Evolutionary conservation across 2,329 filamentous ascomycete species (phyloP), one percentile per base, ranked within the genome.

Genomic region (Ceratocystis albifundus): DNA sequence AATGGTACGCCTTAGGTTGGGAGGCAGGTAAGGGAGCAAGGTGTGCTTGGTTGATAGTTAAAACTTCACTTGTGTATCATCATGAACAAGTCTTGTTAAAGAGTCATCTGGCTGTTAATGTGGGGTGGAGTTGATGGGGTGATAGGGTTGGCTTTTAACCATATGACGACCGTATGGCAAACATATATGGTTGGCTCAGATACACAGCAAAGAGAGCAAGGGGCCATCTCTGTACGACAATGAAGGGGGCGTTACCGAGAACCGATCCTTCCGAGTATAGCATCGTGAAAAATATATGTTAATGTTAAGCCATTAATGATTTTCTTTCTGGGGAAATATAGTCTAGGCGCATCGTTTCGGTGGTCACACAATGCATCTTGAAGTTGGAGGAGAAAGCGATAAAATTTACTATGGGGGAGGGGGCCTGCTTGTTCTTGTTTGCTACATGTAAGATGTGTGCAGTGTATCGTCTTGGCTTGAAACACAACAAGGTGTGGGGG

Each of bases 211-310:
- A 32, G 28, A 3, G 7, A 59, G 32, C 28, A 36, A 59, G 20
- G n/a, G 17, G 8, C 28, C 8, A 62, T 22, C 22, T 7, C 32
- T 53, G 63, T 44, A 30, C 48, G 44, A 30, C 48, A 46, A 45
- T 45, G 22, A 45, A 50, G 41, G 44, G 12, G n/a, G 17, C 10
- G 30, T 12, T 46, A 48, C 20, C 61, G 36, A 48, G 61, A 62
- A 25, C 28, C 44, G 48, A 64, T 64, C 44, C 48, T 64, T 45
- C 44, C 62, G 62, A 41, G 36, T n/a, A 64, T 46, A 15, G 36
- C 32, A 64, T 46, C 62, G 62, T 64, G 55, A 59, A 59, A 59
- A 30, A 59, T 44, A 53, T 17, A 53, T 50, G 28, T 53, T 53
- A 4, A 53, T 50, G 28, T 53, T 53, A 4, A 12, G 36, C 10